These are phyloP conservation scores for Nakaseomyces bracarensis DNA, from an alignment of 1,139 yeast genomes.

Conservation along the genomic window DNA sequence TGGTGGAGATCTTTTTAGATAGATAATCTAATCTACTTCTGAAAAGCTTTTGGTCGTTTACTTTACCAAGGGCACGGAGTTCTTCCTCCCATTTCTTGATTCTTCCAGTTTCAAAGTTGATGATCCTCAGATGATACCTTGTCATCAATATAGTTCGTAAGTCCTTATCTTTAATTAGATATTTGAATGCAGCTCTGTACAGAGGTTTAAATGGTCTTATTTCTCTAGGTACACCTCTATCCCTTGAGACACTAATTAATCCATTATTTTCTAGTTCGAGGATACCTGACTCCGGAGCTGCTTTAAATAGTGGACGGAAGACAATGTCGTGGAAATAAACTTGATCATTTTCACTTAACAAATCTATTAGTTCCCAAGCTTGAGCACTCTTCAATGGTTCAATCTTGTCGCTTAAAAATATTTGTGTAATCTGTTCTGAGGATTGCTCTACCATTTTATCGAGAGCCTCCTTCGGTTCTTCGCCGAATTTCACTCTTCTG, in stretches of 20 bases:
- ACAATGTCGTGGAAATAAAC: conserved; percentile 47
- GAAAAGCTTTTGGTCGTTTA: conserved; percentile 44
- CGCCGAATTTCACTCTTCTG: conserved; percentile 82
- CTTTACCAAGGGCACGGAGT: conserved; percentile 45
- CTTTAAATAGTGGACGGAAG: conserved; percentile 56
- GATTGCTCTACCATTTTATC: conserved; percentile 76
- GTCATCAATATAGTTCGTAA: conserved; percentile 58
- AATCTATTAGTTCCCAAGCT: conserved; percentile 76
- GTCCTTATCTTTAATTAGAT: conserved; percentile 50
- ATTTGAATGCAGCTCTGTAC: conserved; percentile 68
- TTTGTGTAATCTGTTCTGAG: conserved; percentile 79
- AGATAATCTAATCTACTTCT: conserved; percentile 58
- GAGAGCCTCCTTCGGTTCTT: conserved; percentile 66
- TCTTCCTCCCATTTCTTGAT: conserved; percentile 65
- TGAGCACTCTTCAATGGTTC: conserved; percentile 67
- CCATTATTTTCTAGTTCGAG: conserved; percentile 73
- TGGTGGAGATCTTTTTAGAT: conserved; percentile 51
- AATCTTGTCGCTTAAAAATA: conserved; percentile 49
- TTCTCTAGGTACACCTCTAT: conserved; percentile 62
- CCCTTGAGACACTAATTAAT: conserved; percentile 56
- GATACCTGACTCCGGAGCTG: conserved; percentile 47
- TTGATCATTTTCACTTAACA: conserved; percentile 43
- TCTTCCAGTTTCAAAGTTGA: conserved; percentile 54
- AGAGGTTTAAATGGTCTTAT: conserved; percentile 79
- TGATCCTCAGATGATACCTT: conserved; percentile 45